Conservation (phyloP, 176 grass and related monocot genomes). For the Bolboschoenus planiculmis region DNA sequence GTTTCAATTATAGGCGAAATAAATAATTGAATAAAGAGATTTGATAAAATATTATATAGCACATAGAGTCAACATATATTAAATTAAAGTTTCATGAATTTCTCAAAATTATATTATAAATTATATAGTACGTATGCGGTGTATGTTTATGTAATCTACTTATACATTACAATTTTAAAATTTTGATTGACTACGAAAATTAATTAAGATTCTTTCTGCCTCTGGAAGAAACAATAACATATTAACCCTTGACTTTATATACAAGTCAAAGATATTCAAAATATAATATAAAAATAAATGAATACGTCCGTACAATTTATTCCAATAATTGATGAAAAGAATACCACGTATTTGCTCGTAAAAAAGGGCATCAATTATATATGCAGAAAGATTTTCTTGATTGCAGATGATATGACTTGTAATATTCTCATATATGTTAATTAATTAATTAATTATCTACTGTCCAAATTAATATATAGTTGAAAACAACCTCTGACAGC, state of each 20-base stretch:
- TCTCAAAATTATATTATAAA: too few relatives aligned
- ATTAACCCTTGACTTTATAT: background rate
- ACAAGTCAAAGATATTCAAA: background rate
- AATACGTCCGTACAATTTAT: background rate
- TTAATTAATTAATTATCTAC: background rate
- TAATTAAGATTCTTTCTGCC: background rate
- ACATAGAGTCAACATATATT: too few relatives aligned
- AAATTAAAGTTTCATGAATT: too few relatives aligned
- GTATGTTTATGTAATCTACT: too few relatives aligned
- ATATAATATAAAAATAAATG: background rate
- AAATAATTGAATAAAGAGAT: background rate
- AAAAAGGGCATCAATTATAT: background rate
- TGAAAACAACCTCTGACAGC: background rate
- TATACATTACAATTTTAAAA: background rate
- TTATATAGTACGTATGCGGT: too few relatives aligned
- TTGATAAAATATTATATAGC: too few relatives aligned
- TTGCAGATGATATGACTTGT: background rate
- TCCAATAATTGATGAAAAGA: background rate
- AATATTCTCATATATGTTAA: conserved; percentile 3
- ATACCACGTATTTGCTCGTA: background rate
- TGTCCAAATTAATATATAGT: background rate
- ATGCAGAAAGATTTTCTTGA: background rate
- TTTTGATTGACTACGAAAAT: background rate
- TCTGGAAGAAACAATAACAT: background rate
- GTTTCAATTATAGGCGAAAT: background rate